A percentile compares a stretch with the other conserved stretches of the same genome.
Conservation (phyloP, 2,329 filamentous ascomycete genomes). For the Fusarium buharicum region DNA sequence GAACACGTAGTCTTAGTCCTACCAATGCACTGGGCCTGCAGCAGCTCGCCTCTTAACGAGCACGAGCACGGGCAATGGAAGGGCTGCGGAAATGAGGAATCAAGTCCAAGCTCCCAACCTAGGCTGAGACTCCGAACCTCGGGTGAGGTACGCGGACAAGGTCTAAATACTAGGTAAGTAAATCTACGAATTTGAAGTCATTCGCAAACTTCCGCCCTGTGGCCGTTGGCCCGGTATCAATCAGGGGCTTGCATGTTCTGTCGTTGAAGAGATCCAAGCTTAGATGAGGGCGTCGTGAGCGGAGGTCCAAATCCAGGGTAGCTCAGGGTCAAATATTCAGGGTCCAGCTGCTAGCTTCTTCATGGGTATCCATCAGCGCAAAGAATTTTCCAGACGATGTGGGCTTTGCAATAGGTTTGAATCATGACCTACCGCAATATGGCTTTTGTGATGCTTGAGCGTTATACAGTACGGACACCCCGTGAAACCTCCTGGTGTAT, state of each 20-base stretch:
- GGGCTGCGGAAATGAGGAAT: constrained; percentile 40
- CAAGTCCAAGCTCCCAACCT: constrained; percentile 38
- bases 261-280: constrained; percentile 12
- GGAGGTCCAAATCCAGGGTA: constrained; percentile 26
- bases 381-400: constrained; percentile 15
- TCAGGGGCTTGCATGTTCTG: constrained; percentile 7
- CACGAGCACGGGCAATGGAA: constrained; percentile 37
- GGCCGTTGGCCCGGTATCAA: not conserved
- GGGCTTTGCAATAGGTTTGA: constrained; percentile 13
- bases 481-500: constrained; percentile 6
- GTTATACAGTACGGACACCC: constrained; percentile 2
- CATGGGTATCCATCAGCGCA: constrained; percentile 17
- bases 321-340: constrained; percentile 20
- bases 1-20: constrained; percentile 36
- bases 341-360: constrained; percentile 32
- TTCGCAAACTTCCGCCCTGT: constrained; percentile 7
- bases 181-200: constrained; percentile 3
- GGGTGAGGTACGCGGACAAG: constrained; percentile 29
- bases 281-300: constrained; percentile 9
- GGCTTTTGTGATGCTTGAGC: not conserved
- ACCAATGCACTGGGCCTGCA: constrained; percentile 21
- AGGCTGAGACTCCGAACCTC: constrained; percentile 24
- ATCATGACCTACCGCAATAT: constrained; percentile 1
- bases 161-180: constrained; percentile 8
- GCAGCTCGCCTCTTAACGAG: constrained; percentile 25